Conservation (phyloP, 768 basidiomycete species). For the Termitomyces sp. region DNA sequence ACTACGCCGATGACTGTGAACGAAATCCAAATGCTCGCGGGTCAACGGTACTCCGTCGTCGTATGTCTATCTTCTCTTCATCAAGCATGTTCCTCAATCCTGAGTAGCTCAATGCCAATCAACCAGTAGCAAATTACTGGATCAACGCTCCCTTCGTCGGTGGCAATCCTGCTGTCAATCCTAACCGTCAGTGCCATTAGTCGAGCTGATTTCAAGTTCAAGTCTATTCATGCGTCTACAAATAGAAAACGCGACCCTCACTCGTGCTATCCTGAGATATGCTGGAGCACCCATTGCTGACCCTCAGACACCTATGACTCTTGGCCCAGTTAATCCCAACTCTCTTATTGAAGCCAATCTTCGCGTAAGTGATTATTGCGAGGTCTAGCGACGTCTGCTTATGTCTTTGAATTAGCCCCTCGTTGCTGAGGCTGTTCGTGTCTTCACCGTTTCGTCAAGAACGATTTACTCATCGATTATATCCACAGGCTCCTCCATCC, state of each 20-base stretch:
- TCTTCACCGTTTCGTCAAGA: not conserved
- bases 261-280: conserved; percentile 31
- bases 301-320: conserved; percentile 20
- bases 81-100: conserved; percentile 6
- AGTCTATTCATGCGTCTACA: not conserved
- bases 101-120: conserved; percentile 25
- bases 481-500: conserved; percentile 14
- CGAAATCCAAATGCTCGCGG: conserved; percentile 31
- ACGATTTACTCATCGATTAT: not conserved
- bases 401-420: not conserved
- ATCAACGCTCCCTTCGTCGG: conserved; percentile 24
- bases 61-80: conserved; percentile 15
- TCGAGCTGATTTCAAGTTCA: not conserved
- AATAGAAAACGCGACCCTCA: conserved; percentile 23
- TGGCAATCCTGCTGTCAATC: conserved; percentile 17
- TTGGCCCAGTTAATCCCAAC: conserved; percentile 16
- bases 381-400: not conserved
- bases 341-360: conserved; percentile 21
- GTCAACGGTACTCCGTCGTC: conserved; percentile 37
- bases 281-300: conserved; percentile 23
- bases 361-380: not conserved
- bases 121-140: conserved; percentile 37
- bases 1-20: conserved; percentile 22
- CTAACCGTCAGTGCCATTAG: conserved; percentile 14
- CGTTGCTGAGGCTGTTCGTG: conserved; percentile 1